These are phyloP conservation scores for Chaetomiaceae sp. DNA, from an alignment of 2,329 filamentous ascomycete species.

Conservation along the genomic window DNA sequence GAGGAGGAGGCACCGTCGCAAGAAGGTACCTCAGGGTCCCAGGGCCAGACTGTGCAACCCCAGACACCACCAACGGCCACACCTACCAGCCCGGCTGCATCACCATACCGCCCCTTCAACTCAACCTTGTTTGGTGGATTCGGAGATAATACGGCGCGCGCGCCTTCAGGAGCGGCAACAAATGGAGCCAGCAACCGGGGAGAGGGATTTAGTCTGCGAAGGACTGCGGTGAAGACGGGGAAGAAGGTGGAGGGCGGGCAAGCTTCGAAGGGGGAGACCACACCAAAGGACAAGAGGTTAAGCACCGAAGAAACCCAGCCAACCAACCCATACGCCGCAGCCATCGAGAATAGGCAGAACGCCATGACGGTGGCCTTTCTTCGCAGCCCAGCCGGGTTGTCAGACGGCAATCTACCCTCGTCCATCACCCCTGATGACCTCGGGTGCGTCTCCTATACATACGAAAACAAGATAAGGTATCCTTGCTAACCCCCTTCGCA, in stretches of 20 bases:
- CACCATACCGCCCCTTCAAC: conserved; percentile 14
- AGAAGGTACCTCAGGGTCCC: neutral
- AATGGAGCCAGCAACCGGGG: conserved; percentile 1
- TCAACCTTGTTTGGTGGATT: conserved; percentile 17
- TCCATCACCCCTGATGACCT: conserved; percentile 8
- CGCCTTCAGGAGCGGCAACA: neutral
- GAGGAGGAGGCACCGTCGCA: neutral
- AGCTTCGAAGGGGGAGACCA: no score
- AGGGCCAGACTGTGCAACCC: neutral
- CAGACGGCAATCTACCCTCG: neutral
- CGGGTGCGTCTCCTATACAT: conserved; percentile 4
- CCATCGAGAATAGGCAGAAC: conserved; percentile 31
- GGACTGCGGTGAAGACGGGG: no score
- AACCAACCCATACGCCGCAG: conserved; percentile 28
- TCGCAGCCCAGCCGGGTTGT: conserved; percentile 16
- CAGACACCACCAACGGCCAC: neutral
- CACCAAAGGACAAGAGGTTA: no score
- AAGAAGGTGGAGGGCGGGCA: no score
- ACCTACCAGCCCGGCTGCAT: neutral
- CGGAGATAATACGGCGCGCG: neutral
- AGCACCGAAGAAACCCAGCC: no score
- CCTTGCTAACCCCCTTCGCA: conserved; percentile 7
- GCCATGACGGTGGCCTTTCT: conserved; percentile 30
- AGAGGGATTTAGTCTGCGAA: no score
- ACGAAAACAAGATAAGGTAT: neutral